phyloP scores from a whole-genome alignment of 2,329 filamentous ascomycete genomes.

The Colletotrichum tamarilloi region DNA sequence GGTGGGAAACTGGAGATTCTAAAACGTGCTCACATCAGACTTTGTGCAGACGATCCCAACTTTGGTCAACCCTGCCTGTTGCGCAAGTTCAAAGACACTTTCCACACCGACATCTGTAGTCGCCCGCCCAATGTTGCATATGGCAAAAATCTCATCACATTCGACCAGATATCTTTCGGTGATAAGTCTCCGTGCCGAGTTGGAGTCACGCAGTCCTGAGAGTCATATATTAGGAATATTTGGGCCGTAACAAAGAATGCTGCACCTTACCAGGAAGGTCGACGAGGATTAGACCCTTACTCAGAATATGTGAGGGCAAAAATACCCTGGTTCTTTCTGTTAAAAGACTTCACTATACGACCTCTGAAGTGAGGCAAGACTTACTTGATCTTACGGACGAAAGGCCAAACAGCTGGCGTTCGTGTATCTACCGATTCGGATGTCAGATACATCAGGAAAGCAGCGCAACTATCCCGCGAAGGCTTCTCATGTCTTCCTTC shows the following conservation, averaged over 20 bases:
- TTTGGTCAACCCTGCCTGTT: slow-evolving; percentile 49
- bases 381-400: slow-evolving; percentile 55
- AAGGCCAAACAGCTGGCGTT: slow-evolving; percentile 53
- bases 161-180: slow-evolving; percentile 57
- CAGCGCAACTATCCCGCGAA: slow-evolving; percentile 45
- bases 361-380: slow-evolving; percentile 7
- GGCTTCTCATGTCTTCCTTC: not conserved
- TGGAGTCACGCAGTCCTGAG: slow-evolving; percentile 58
- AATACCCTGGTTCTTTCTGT: slow-evolving; percentile 51
- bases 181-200: slow-evolving; percentile 54
- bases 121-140: slow-evolving; percentile 55
- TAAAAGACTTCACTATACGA: not conserved
- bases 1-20: too few relatives aligned
- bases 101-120: slow-evolving; percentile 53
- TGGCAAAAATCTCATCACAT: slow-evolving; percentile 60
- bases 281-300: slow-evolving; percentile 58
- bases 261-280: slow-evolving; percentile 56
- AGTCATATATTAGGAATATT: not conserved
- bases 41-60: slow-evolving; percentile 56
- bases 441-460: slow-evolving; percentile 47
- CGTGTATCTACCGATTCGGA: slow-evolving; percentile 44
- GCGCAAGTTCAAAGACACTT: slow-evolving; percentile 53
- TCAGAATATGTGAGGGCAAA: slow-evolving; percentile 56
- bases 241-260: not conserved
- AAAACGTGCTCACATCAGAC: slow-evolving; percentile 48